Conservation (phyloP, 2,329 filamentous ascomycete species). For the Onygenales sp. region DNA sequence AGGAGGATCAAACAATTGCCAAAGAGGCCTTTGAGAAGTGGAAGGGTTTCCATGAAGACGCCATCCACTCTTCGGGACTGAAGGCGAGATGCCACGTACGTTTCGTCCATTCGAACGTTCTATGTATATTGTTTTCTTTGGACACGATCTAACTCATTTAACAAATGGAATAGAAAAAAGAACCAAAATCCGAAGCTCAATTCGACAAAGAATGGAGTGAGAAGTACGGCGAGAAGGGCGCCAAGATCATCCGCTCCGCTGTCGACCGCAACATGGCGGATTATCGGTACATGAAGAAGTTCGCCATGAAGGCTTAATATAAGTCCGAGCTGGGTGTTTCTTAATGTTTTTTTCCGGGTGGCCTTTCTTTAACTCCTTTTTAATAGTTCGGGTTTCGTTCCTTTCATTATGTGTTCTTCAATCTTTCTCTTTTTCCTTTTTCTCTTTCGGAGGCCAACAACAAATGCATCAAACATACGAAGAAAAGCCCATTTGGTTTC, state of each 20-base stretch:
- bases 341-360: background rate
- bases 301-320: slow-evolving; percentile 44
- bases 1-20: slow-evolving; percentile 60
- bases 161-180: slow-evolving; percentile 18
- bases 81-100: slow-evolving; percentile 47
- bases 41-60: slow-evolving; percentile 95
- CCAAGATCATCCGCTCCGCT: slow-evolving; percentile 48
- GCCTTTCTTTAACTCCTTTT: background rate
- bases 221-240: slow-evolving; percentile 52
- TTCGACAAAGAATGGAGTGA: slow-evolving; percentile 51
- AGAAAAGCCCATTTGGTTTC: no score
- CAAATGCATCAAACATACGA: no score
- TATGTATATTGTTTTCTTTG: no score
- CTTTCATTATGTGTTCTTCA: no score
- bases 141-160: background rate
- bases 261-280: slow-evolving; percentile 51
- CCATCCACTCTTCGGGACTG: slow-evolving; percentile 69
- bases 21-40: slow-evolving; percentile 83
- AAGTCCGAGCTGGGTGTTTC: background rate
- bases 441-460: no score
- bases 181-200: slow-evolving; percentile 41
- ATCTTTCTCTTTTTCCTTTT: no score
- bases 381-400: no score
- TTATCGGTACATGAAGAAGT: slow-evolving; percentile 58
- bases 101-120: background rate